Evolutionary conservation across 495 filamentous ascomycete genomes (phyloP), one percentile per base, ranked within the genome.

Genomic region (Pseudomonodictys pantanalensis): DNA sequence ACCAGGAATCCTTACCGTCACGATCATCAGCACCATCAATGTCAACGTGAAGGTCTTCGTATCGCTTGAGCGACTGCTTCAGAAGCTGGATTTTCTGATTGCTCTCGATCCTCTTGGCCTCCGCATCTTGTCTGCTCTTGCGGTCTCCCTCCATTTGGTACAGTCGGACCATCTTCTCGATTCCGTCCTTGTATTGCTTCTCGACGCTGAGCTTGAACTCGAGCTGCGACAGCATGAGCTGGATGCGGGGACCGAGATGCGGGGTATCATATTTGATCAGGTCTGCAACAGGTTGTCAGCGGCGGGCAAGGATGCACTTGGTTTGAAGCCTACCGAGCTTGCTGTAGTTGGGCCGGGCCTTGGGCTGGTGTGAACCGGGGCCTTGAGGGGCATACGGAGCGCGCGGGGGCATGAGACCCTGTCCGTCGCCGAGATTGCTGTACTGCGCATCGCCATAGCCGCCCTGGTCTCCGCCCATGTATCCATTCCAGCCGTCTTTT

Each of bases 151-250:
- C 93, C 76, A 97, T 91, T 72, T 93, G 86, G 69, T 99, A 99
- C 41, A 97, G 79, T 71, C 91, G 90, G 39, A 95, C 89, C 95
- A 99, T 99, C 79, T 99, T 99, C 74, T 99, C 95, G 64, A 99
- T 92, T 58, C 93, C 93, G 60, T 95, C 95, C 66, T 97, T 93
- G 75, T 99, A 99, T 74, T 99, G 93, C 69, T 97, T 95, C 75
- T 99, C 93, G 33, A 99, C 95, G 67, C 92, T 97, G 44, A 97
- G 78, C 75, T 99, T 99, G 75, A 99, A 99, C 75, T 97, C 91
- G 58, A 99, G 83, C 72, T 99, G 93, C 17, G 93, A 96, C 68
- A 99, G 78, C 93, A 99, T 99, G 62, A 97, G 86, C 77, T 97
- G 95, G 69, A 99, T 99, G 56, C 95, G 90, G 30, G 95, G 95